phyloP scores from a whole-genome alignment of 371 early-diverging fungal species.

The Mucor circinelloides region DNA sequence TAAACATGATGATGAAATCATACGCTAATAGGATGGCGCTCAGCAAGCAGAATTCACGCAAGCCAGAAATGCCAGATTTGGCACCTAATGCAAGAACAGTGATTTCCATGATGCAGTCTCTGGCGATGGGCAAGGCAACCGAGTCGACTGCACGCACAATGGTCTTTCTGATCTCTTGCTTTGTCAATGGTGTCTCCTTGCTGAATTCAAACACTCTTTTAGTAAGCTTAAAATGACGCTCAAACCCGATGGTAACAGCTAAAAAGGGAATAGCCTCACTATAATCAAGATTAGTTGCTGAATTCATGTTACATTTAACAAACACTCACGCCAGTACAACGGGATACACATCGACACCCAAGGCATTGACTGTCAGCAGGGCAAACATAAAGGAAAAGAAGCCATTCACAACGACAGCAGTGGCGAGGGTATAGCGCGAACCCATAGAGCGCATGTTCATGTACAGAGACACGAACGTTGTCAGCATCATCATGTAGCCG shows the following conservation, averaged over 20 bases:
- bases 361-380: slow-evolving; percentile 63
- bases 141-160: slow-evolving; percentile 72
- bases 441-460: slow-evolving; percentile 87
- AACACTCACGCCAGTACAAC: slow-evolving; percentile 69
- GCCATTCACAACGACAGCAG: slow-evolving; percentile 68
- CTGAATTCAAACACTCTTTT: slow-evolving; percentile 71
- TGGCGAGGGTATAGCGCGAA: slow-evolving; percentile 77
- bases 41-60: slow-evolving; percentile 82
- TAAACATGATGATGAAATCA: slow-evolving; percentile 84
- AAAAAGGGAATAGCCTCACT: slow-evolving; percentile 92
- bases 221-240: slow-evolving; percentile 83
- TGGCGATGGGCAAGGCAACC: slow-evolving; percentile 68
- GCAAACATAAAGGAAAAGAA: slow-evolving; percentile 83
- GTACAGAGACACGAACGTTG: slow-evolving; percentile 82
- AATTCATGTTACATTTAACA: background rate
- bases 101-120: slow-evolving; percentile 86
- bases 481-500: slow-evolving; percentile 86
- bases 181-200: slow-evolving; percentile 34
- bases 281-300: background rate
- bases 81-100: slow-evolving; percentile 78
- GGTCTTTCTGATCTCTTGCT: slow-evolving; percentile 62
- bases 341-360: slow-evolving; percentile 74
- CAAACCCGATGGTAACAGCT: slow-evolving; percentile 91
- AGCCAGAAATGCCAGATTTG: slow-evolving; percentile 74
- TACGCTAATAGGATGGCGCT: slow-evolving; percentile 82